These are phyloP conservation scores for Sungouiella blattae DNA, from an alignment of 805 yeast species.

Conservation along the genomic window DNA sequence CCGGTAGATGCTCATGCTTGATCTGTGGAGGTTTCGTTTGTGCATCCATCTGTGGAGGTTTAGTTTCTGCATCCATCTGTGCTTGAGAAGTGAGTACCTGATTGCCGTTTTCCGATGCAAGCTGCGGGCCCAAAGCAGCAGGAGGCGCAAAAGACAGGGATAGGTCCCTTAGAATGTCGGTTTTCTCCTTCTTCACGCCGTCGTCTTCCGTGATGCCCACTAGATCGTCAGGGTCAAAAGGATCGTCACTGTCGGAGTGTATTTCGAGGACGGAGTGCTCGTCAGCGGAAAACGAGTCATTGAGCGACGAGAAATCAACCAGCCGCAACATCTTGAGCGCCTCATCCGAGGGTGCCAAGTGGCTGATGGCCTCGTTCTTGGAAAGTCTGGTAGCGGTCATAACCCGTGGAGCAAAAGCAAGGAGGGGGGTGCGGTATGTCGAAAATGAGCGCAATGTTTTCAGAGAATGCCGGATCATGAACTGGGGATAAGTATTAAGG, in stretches of 20 bases:
- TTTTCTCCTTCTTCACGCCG: constrained; percentile 6
- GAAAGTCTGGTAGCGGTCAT: not conserved
- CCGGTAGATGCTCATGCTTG: too few species aligned
- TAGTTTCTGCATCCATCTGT: too few species aligned
- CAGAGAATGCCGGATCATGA: not conserved
- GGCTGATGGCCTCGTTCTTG: not conserved
- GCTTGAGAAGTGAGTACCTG: too few species aligned
- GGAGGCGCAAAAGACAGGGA: too few species aligned
- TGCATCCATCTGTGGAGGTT: too few species aligned
- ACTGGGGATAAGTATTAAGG: not conserved
- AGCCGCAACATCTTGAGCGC: constrained; percentile 4
- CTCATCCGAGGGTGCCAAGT: constrained; percentile 1
- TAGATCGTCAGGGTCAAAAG: constrained; percentile 18
- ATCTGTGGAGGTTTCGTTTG: not conserved
- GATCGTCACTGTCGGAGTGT: constrained; percentile 15
- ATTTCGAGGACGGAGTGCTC: constrained; percentile 1
- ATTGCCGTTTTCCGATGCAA: constrained; percentile 3
- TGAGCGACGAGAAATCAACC: constrained; percentile 18
- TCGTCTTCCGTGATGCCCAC: constrained; percentile 10
- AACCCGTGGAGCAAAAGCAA: not conserved
- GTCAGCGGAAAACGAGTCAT: constrained; percentile 5
- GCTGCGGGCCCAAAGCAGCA: too few species aligned
- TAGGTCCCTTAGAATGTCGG: too few species aligned
- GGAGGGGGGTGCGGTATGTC: not conserved
- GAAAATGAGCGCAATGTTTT: not conserved